Evolutionary conservation across 2,329 filamentous ascomycete genomes (phyloP).

Genomic region (Neonectria ditissima): DNA sequence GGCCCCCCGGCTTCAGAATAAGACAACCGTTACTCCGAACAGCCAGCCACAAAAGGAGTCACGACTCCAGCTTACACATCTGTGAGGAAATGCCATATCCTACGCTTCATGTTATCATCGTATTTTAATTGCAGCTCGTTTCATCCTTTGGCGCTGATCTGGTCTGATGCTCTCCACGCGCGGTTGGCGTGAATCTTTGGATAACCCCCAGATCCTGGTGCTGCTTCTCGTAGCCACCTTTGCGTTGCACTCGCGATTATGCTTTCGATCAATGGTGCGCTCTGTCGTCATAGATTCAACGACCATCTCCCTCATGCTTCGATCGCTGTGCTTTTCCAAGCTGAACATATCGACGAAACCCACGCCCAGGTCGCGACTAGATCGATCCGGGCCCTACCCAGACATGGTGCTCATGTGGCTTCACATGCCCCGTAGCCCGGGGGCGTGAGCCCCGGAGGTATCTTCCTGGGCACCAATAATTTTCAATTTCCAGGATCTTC

Average conservation of each 20-base stretch:
- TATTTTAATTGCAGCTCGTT: not conserved
- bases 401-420: constrained; percentile 4
- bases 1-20: not conserved
- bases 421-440: constrained; percentile 6
- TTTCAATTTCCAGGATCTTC: not conserved
- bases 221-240: not conserved
- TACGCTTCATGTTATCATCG: not conserved
- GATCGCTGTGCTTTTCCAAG: not conserved
- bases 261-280: not conserved
- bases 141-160: not conserved
- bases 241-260: not conserved
- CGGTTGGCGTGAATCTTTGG: not conserved
- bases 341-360: not conserved
- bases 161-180: not conserved
- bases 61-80: not conserved
- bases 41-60: not conserved
- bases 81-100: not conserved
- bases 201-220: not conserved
- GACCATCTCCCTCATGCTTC: not conserved
- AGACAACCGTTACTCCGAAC: not conserved
- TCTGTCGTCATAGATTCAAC: not conserved
- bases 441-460: constrained; percentile 19
- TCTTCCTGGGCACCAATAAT: constrained; percentile 4
- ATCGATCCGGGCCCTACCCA: constrained; percentile 15
- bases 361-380: not conserved